phyloP scores from a whole-genome alignment of 192 early-diverging fungal genomes.

The Gryganskiella cystojenkinii region DNA sequence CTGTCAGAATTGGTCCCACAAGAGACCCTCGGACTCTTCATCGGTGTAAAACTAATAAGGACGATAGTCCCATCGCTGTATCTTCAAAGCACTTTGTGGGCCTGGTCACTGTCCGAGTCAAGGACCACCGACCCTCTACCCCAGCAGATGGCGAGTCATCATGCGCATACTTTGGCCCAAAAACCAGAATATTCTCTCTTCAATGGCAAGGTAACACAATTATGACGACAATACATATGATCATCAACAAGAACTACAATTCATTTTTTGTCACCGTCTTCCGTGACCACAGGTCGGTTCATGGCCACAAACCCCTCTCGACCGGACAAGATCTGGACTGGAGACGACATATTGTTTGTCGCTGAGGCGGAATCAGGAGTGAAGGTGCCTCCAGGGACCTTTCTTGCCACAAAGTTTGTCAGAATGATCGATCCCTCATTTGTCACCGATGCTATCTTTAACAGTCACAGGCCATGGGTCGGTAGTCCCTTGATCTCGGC shows the following conservation, averaged over 20 bases:
- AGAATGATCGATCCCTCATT: constrained; percentile 51
- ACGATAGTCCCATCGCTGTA: constrained; percentile 29
- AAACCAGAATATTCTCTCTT: constrained; percentile 45
- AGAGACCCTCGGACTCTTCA: constrained; percentile 11
- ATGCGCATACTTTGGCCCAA: constrained; percentile 42
- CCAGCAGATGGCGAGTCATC: background rate
- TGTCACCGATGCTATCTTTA: constrained; percentile 33
- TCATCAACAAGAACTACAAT: background rate
- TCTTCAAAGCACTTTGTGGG: constrained; percentile 50
- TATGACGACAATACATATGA: background rate
- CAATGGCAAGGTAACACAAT: constrained; percentile 37
- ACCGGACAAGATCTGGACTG: constrained; percentile 36
- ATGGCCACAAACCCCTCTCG: constrained; percentile 39
- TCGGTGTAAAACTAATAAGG: constrained; percentile 32
- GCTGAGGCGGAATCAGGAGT: constrained; percentile 47
- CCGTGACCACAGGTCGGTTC: constrained; percentile 29
- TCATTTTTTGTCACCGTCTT: background rate
- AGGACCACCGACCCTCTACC: constrained; percentile 17
- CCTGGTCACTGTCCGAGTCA: constrained; percentile 39
- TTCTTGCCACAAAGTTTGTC: constrained; percentile 36
- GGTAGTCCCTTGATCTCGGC: constrained; percentile 52
- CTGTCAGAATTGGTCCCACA: constrained; percentile 1
- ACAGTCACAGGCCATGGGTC: constrained; percentile 33
- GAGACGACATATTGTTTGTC: constrained; percentile 47
- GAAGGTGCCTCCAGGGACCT: constrained; percentile 24